These are phyloP conservation scores for Neurospora cerealis DNA, from an alignment of 495 filamentous ascomycete species.

Conservation along the genomic window DNA sequence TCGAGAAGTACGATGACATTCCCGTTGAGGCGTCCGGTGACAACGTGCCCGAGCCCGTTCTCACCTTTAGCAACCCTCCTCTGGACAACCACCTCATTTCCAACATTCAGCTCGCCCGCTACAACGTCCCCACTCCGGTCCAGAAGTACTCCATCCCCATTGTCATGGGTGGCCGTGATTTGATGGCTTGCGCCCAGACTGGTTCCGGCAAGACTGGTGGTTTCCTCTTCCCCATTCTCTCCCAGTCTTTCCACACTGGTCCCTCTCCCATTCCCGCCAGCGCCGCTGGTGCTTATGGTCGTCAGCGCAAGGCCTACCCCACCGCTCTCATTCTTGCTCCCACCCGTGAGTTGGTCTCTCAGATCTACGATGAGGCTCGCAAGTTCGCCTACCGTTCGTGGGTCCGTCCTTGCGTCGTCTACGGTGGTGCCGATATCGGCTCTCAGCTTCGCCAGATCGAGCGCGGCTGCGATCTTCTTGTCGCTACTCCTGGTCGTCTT, in stretches of 20 bases:
- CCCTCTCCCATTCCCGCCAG: constrained; percentile 58
- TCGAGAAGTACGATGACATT: constrained; percentile 99
- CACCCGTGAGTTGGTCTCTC: constrained; percentile 94
- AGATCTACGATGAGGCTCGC: constrained; percentile 95
- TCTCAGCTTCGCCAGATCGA: constrained; percentile 95
- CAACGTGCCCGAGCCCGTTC: constrained; percentile 85
- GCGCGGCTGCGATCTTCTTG: constrained; percentile 92
- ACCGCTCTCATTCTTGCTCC: constrained; percentile 92
- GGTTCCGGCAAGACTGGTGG: constrained; percentile 99
- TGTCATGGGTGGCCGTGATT: constrained; percentile 89
- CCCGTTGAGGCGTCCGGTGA: constrained; percentile 94
- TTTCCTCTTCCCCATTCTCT: constrained; percentile 97
- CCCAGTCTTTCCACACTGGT: constrained; percentile 84
- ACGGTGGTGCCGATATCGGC: constrained; percentile 96
- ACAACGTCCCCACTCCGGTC: constrained; percentile 89
- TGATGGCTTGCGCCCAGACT: constrained; percentile 99
- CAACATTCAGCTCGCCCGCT: constrained; percentile 89
- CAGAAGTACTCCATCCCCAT: constrained; percentile 98
- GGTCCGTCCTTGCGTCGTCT: constrained; percentile 96
- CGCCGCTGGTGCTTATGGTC: constrained; percentile 58
- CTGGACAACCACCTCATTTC: constrained; percentile 80
- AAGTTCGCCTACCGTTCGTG: constrained; percentile 98
- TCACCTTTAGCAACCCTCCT: constrained; percentile 84
- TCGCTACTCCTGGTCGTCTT: constrained; percentile 92
- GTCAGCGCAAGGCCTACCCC: constrained; percentile 90